A percentile compares a stretch with the other conserved stretches of the same genome.
Evolutionary conservation across 2,329 filamentous ascomycete genomes (phyloP).

Genomic region (Hawksworthiomyces lignivorus): DNA sequence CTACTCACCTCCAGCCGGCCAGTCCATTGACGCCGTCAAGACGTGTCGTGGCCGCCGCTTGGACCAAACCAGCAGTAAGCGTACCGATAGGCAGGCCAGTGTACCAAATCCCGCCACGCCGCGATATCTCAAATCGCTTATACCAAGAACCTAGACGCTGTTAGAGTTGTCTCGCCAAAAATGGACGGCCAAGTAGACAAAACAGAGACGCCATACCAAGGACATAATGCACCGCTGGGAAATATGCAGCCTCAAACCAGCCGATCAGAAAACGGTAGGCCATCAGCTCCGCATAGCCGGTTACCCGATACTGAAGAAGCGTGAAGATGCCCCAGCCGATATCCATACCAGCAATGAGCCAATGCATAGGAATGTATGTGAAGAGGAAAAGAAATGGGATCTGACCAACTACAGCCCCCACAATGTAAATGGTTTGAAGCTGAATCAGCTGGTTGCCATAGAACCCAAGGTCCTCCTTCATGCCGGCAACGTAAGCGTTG

Average conservation of each 20-base stretch:
- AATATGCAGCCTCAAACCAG: conserved; percentile 24
- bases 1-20: conserved; percentile 26
- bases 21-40: conserved; percentile 23
- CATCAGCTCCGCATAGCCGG: conserved; percentile 18
- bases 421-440: conserved; percentile 16
- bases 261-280: conserved; percentile 26
- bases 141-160: conserved; percentile 53
- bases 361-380: conserved; percentile 20
- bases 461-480: conserved; percentile 20
- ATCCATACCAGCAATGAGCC: conserved; percentile 16
- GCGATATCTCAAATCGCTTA: conserved; percentile 50
- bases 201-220: no score
- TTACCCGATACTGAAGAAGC: conserved; percentile 1
- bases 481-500: conserved; percentile 22
- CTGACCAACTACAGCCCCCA: conserved; percentile 6
- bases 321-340: conserved; percentile 21
- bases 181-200: no score
- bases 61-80: conserved; percentile 23
- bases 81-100: conserved; percentile 42
- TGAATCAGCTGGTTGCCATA: conserved; percentile 17
- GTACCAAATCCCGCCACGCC: conserved; percentile 55
- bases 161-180: no score
- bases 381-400: conserved; percentile 6
- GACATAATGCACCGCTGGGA: conserved; percentile 22
- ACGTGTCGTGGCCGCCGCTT: conserved; percentile 21